Base-by-base conservation (phyloP, 2,329 filamentous ascomycete species). In the Dothistroma septosporum region DNA sequence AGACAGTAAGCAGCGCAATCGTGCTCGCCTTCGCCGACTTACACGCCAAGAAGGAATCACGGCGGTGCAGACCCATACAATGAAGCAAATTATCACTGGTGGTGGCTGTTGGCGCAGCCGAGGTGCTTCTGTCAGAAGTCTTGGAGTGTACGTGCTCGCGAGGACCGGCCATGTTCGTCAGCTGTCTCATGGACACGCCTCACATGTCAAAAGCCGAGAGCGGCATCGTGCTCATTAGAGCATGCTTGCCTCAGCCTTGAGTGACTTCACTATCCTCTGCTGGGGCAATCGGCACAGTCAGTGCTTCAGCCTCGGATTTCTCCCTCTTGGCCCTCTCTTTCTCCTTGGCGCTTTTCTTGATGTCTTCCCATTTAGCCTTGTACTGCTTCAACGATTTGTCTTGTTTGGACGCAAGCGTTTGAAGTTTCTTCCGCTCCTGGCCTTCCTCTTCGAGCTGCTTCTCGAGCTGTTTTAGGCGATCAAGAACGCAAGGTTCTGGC, bases 341-440 rank as follows among this genome's bases (percentile, higher is more conserved):
- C n/a, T 63, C 66, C 22, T 60, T 61, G 19, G 87, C 87, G 0
- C 85, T 84, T 52, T 86, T 84, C 73, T 89, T 88, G 66, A 90
- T 73, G 66, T 84, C 85, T 73, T 89, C 86, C 85, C 86, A 90
- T 61, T 85, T 82, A 59, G 87, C 83, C 55, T 84, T 73, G 70
- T 89, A 89, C 72, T 85, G 86, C 66, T 85, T 82, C 61, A 87
- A 85, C 65, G 87, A 84, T 54, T 78, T 80, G 11, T 76, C 85
- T 53, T 91, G 77, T 52, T 82, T 82, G 53, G 88, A 85, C 46
- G 86, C 87, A 59, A 87, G 82, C 47, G 73, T 77, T 19, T 77
- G 85, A 44, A 91, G 76, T 33, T 80, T 80, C 55, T 87, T 85
- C 67, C 87, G 82, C 64, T 89, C 85, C 66, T 82, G 83, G n/a